These are phyloP conservation scores for Fusarium xyrophilum DNA, from an alignment of 2,329 filamentous ascomycete genomes.

Conservation along the genomic window DNA sequence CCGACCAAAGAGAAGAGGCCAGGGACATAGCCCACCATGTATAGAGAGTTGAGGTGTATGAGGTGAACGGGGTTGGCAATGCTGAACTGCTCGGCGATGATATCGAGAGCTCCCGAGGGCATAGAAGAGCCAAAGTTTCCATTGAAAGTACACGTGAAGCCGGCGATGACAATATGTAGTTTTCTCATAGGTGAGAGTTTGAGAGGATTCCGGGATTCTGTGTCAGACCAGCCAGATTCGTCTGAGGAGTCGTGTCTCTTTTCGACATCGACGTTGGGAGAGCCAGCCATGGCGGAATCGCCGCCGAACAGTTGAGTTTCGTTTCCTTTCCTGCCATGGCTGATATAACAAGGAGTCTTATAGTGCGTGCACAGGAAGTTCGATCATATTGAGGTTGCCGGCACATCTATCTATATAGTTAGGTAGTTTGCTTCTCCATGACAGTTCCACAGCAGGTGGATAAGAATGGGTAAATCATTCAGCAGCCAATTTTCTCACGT, in stretches of 20 bases:
- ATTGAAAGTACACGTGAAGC: constrained; percentile 49
- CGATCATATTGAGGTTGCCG: background rate
- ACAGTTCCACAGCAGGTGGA: constrained; percentile 18
- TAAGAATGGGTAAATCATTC: background rate
- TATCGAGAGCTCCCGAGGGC: constrained; percentile 48
- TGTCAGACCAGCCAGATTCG: constrained; percentile 28
- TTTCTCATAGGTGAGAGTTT: constrained; percentile 45
- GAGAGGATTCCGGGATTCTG: constrained; percentile 40
- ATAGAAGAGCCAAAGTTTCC: constrained; percentile 49
- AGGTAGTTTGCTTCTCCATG: constrained; percentile 3
- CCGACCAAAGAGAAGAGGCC: constrained; percentile 46
- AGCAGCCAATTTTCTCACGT: background rate
- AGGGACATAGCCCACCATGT: constrained; percentile 48
- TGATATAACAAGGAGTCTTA: background rate
- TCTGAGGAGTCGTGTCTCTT: constrained; percentile 30
- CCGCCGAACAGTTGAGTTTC: constrained; percentile 9
- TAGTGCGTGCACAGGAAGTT: background rate
- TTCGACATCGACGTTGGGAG: background rate
- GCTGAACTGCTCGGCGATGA: constrained; percentile 42
- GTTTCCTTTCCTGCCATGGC: constrained; percentile 13
- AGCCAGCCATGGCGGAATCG: constrained; percentile 8
- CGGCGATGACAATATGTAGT: constrained; percentile 46
- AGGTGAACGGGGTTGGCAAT: constrained; percentile 41
- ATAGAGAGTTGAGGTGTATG: constrained; percentile 47
- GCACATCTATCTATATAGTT: background rate